phyloP scores from a whole-genome alignment of 257 asterid species.

The Petunia axillaris region DNA sequence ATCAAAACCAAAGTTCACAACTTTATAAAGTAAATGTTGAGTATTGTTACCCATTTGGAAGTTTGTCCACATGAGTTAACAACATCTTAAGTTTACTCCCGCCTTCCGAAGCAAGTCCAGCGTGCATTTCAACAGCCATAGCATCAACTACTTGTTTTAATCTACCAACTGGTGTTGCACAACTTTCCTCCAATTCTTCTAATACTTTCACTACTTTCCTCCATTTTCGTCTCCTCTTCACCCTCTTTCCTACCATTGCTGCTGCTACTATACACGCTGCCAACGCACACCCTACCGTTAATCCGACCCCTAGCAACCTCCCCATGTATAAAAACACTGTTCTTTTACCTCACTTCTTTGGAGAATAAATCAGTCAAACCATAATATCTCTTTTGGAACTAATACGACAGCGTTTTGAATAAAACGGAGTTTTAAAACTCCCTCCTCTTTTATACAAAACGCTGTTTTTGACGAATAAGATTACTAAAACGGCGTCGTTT shows the following conservation, averaged over 20 bases:
- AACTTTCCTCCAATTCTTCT: constrained; percentile 70
- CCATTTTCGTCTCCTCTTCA: constrained; percentile 64
- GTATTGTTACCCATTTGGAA: constrained; percentile 72
- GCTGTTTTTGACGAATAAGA: not conserved
- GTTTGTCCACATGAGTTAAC: constrained; percentile 71
- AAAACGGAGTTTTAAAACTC: constrained; percentile 28
- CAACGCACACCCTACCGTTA: constrained; percentile 74
- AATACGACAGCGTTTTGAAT: constrained; percentile 20
- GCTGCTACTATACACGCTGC: constrained; percentile 74
- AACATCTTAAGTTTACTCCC: constrained; percentile 94
- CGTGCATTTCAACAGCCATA: constrained; percentile 97
- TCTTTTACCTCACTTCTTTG: constrained; percentile 22
- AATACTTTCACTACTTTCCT: constrained; percentile 55
- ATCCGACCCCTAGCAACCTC: constrained; percentile 52
- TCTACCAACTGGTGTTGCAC: constrained; percentile 72
- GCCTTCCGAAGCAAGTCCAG: constrained; percentile 91
- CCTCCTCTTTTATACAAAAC: constrained; percentile 20
- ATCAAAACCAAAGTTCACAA: not conserved
- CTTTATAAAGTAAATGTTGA: not conserved
- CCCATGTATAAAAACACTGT: constrained; percentile 44
- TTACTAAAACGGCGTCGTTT: constrained; percentile 10
- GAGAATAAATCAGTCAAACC: constrained; percentile 45
- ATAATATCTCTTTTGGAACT: not conserved
- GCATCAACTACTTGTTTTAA: constrained; percentile 88
- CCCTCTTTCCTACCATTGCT: constrained; percentile 67